Conservation (phyloP, 768 basidiomycete genomes). For the Mrakia gelida region DNA sequence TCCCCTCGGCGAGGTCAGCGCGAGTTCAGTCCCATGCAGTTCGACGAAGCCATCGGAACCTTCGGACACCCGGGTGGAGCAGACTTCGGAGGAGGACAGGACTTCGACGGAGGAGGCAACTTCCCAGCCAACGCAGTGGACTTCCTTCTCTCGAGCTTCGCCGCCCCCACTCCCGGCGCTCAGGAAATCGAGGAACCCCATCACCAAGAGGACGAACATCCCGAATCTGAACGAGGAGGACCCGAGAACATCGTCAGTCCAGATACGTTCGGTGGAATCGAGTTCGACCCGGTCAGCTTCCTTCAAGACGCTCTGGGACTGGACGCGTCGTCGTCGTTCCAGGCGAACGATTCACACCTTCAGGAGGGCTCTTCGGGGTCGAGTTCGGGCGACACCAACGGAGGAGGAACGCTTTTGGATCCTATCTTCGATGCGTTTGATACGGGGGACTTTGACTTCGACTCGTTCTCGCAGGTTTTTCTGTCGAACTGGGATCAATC, state of each 20-base stretch:
- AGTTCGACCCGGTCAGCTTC: constrained; percentile 6
- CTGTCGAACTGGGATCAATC: neutral
- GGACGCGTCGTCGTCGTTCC: neutral
- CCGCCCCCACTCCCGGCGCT: neutral
- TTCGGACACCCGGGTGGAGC: too few species aligned
- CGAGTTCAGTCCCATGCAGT: constrained; percentile 10
- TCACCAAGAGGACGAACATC: neutral
- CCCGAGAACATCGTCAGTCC: neutral
- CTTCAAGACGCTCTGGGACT: neutral
- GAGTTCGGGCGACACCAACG: neutral
- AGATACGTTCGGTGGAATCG: neutral
- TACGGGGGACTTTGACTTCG: neutral
- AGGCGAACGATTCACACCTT: neutral
- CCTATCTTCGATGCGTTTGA: neutral
- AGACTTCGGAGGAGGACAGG: neutral
- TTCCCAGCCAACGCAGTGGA: constrained; percentile 13
- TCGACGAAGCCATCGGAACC: neutral
- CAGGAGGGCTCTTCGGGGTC: neutral
- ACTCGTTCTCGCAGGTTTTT: neutral
- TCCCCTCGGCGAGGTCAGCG: constrained; percentile 2
- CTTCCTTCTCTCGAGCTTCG: neutral
- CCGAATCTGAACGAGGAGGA: neutral
- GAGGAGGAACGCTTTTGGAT: neutral
- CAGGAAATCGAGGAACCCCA: neutral
- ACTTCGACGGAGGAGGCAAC: too few species aligned